Conservation (phyloP, 2,329 filamentous ascomycete genomes). For the Orbilia brochopaga region DNA sequence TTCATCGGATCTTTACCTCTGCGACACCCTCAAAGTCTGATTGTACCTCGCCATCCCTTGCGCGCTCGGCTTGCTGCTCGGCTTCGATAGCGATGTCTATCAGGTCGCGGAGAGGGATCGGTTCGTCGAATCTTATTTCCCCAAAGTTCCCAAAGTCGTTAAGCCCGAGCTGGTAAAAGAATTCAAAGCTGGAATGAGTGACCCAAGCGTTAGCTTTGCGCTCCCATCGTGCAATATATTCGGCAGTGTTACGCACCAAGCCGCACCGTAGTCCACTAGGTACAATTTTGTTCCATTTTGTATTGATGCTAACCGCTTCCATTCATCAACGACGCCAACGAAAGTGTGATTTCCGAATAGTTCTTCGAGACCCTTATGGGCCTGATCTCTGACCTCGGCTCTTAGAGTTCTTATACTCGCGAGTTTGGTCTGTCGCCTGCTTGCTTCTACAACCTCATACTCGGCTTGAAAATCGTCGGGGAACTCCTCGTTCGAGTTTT, state of each 20-base stretch:
- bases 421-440: slow-evolving; percentile 59
- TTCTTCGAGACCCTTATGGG: slow-evolving; percentile 85
- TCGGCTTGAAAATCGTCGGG: slow-evolving; percentile 57
- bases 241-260: slow-evolving; percentile 60
- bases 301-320: slow-evolving; percentile 84
- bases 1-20: slow-evolving; percentile 56
- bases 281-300: slow-evolving; percentile 92
- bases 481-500: slow-evolving; percentile 43
- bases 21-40: slow-evolving; percentile 70
- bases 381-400: slow-evolving; percentile 76
- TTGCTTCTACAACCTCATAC: slow-evolving; percentile 72
- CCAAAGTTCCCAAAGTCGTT: slow-evolving; percentile 98
- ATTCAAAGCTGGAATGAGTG: slow-evolving; percentile 66
- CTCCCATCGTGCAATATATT: neutral
- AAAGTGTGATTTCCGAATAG: slow-evolving; percentile 88
- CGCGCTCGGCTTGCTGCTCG: slow-evolving; percentile 65
- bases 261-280: slow-evolving; percentile 88
- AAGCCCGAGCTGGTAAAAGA: slow-evolving; percentile 92
- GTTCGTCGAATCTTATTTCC: slow-evolving; percentile 76
- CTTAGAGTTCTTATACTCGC: slow-evolving; percentile 86
- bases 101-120: slow-evolving; percentile 73
- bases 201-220: neutral
- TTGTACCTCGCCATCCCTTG: slow-evolving; percentile 56
- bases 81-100: slow-evolving; percentile 74
- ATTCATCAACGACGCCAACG: slow-evolving; percentile 88